A percentile compares a stretch with the other conserved stretches of the same genome.
These are phyloP conservation scores for Acer saccharum DNA, from an alignment of 345 rosid species.

Conservation along the genomic window DNA sequence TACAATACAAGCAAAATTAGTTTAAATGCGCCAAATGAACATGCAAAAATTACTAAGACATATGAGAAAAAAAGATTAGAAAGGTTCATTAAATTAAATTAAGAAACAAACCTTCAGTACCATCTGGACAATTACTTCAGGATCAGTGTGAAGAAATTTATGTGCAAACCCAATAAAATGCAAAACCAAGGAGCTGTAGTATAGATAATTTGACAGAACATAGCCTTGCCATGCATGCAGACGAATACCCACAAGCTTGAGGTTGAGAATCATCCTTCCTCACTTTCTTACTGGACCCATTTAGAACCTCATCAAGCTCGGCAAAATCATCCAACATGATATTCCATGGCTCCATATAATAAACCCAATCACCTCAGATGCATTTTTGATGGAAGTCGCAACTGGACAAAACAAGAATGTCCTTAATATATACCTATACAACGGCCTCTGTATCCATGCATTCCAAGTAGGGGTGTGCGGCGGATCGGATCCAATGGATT, in stretches of 20 bases:
- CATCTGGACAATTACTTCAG: conserved; percentile 79
- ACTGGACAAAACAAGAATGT: conserved; percentile 78
- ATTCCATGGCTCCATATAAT: conserved; percentile 84
- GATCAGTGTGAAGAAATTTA: conserved; percentile 91
- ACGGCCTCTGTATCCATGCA: conserved; percentile 66
- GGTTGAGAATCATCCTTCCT: conserved; percentile 39
- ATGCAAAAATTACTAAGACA: not conserved
- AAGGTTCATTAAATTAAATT: conserved; percentile 3
- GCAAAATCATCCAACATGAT: conserved; percentile 59
- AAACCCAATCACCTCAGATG: conserved; percentile 81
- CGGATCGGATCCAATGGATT: too few relatives aligned
- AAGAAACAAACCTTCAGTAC: conserved; percentile 70
- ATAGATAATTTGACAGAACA: conserved; percentile 80
- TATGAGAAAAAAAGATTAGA: conserved; percentile 10
- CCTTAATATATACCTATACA: conserved; percentile 79
- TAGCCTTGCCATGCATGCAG: conserved; percentile 73
- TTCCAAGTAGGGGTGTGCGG: too few relatives aligned
- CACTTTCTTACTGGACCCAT: conserved; percentile 42
- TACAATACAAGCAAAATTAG: not conserved
- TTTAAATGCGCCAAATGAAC: not conserved
- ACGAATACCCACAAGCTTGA: conserved; percentile 48
- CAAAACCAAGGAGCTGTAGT: conserved; percentile 85
- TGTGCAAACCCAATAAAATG: conserved; percentile 95
- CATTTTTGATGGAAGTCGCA: conserved; percentile 74
- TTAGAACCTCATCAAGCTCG: conserved; percentile 54